These are phyloP conservation scores for Rubia occidens DNA, from an alignment of 305 asterid genomes.

Conservation along the genomic window DNA sequence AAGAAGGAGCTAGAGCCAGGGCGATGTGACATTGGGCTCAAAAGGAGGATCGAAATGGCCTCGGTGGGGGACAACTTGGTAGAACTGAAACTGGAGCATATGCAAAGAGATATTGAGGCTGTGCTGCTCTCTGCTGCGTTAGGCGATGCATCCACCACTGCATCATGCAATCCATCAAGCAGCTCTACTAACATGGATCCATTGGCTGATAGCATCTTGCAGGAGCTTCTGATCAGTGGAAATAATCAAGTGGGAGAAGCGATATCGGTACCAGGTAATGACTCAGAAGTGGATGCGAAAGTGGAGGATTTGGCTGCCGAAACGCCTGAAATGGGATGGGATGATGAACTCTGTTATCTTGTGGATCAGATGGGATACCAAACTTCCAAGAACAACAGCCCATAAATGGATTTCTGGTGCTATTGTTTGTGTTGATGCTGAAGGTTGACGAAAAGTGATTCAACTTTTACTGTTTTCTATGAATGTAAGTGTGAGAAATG, in stretches of 20 bases:
- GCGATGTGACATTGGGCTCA: conserved; percentile 47
- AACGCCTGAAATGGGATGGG: conserved; percentile 24
- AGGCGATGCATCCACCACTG: conserved; percentile 39
- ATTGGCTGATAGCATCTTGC: conserved; percentile 38
- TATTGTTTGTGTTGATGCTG: neutral
- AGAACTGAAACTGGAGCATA: conserved; percentile 26
- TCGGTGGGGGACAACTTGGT: conserved; percentile 37
- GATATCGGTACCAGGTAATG: conserved; percentile 26
- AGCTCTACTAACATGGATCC: conserved; percentile 21
- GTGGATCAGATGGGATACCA: conserved; percentile 27
- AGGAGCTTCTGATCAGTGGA: conserved; percentile 37
- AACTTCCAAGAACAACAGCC: neutral
- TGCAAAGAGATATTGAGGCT: conserved; percentile 30
- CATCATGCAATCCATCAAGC: conserved; percentile 14
- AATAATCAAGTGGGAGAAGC: conserved; percentile 27
- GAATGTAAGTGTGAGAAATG: no score
- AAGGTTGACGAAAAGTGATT: neutral
- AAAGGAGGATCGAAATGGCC: conserved; percentile 60
- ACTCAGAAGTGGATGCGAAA: conserved; percentile 25
- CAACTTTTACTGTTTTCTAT: neutral
- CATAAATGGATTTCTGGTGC: neutral
- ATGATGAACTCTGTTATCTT: conserved; percentile 25
- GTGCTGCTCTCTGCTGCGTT: conserved; percentile 32
- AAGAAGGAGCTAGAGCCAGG: conserved; percentile 23
- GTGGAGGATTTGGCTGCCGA: conserved; percentile 30